phyloP scores from a whole-genome alignment of 805 yeast species.

The Candida anglica region DNA sequence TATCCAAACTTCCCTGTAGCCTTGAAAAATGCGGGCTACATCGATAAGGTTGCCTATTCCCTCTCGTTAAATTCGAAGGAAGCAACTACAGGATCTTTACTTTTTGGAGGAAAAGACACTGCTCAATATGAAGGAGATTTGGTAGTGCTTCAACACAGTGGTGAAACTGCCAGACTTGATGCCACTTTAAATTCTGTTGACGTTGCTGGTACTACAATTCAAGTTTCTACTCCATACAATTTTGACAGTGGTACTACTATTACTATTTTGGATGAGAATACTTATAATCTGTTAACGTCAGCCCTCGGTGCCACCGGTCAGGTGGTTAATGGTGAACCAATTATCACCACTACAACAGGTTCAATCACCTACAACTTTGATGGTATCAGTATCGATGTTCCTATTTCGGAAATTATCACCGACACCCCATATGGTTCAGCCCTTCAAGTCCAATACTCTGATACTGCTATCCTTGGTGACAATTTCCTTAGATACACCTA shows the following conservation, averaged over 20 bases:
- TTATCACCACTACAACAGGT: slow-evolving; percentile 1
- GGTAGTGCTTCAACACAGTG: slow-evolving; percentile 3
- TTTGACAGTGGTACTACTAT: slow-evolving; percentile 6
- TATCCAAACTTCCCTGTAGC: slow-evolving; percentile 33
- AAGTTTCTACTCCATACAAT: slow-evolving; percentile 1
- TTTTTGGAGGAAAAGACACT: slow-evolving; percentile 25
- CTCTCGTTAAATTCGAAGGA: slow-evolving; percentile 25
- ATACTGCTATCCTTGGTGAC: slow-evolving; percentile 47
- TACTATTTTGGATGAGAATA: slow-evolving; percentile 1
- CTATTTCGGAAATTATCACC: slow-evolving; percentile 4
- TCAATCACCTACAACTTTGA: slow-evolving; percentile 4
- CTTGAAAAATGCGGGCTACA: slow-evolving; percentile 29
- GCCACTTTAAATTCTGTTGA: slow-evolving; percentile 41
- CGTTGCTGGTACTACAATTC: slow-evolving; percentile 9
- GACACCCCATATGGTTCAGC: not conserved
- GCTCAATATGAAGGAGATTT: slow-evolving; percentile 15
- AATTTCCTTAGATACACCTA: slow-evolving; percentile 60
- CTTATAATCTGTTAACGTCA: not conserved
- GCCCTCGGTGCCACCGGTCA: slow-evolving; percentile 3
- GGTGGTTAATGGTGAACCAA: not conserved
- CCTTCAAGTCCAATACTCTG: not conserved
- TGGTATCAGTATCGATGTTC: slow-evolving; percentile 6
- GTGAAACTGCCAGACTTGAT: slow-evolving; percentile 37
- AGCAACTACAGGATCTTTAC: slow-evolving; percentile 18
- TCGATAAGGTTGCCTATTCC: slow-evolving; percentile 33